phyloP scores from a whole-genome alignment of 2,329 filamentous ascomycete genomes.

The Penicillium occitanis region DNA sequence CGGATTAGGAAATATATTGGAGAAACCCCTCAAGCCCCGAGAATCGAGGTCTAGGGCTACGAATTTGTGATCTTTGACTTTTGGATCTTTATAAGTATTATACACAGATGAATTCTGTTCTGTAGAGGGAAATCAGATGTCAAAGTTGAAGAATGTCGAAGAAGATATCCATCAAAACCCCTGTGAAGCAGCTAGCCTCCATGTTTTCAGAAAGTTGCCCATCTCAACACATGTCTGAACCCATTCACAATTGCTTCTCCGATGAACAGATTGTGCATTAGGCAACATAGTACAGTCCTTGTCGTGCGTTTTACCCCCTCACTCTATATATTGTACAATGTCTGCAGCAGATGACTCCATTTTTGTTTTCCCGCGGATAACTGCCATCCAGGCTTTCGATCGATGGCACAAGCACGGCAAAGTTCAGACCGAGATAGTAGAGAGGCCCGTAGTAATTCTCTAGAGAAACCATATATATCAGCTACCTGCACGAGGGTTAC shows the following conservation, averaged over 20 bases:
- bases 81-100: not conserved
- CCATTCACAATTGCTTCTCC: not conserved
- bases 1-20: not conserved
- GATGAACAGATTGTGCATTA: not conserved
- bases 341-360: not conserved
- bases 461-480: not conserved
- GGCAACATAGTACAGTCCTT: not conserved
- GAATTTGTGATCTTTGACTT: not conserved
- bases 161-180: not conserved
- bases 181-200: not conserved
- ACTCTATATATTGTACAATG: not conserved
- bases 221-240: not conserved
- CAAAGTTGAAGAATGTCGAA: not conserved
- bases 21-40: not conserved
- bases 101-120: not conserved
- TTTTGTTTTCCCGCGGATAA: not conserved
- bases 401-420: not conserved
- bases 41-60: not conserved
- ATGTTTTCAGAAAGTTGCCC: not conserved
- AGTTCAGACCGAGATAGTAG: not conserved
- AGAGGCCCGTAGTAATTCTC: not conserved
- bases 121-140: not conserved
- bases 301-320: too few species aligned
- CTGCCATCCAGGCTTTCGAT: not conserved
- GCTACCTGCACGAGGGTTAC: not conserved